Base-by-base conservation (phyloP, 208 protist genomes). In the Angomonas deanei region DNA sequence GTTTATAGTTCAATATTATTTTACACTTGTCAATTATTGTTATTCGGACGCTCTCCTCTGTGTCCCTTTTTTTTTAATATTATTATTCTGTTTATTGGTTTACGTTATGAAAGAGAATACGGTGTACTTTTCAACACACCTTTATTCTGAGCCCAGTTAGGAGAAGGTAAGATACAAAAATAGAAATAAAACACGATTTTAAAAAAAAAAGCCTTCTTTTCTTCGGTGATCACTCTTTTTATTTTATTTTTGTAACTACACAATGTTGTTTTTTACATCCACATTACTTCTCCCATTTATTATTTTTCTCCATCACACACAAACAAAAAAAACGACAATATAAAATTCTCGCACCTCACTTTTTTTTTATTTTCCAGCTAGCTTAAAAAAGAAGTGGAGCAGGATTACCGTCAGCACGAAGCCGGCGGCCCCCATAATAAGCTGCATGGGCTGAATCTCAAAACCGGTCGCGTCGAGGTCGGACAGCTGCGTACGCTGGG, bases 391-490 rank as follows among this genome's bases (percentile, higher is more conserved):
- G 75, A 95, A 95, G 69, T 95, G 85, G 5, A 92, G 72, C 21
- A 95, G 67, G 73, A 95, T 92, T n/a, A 95, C 82, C 47, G 77
- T 76, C 27, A 95, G 50, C 28, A 95, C 80, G 58, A 95, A 95
- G 4, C 52, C 65, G 8, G 66, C 83, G 54, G 72, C 83, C 32
- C 64, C 68, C 5, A 89, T 54, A 56, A 95, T 61, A 3, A 95
- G 76, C 62, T 92, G 83, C 66, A 82, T 81, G 11, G 88, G 88
- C 58, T 90, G 74, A 49, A 95, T 74, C 33, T 66, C 65, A 63
- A 88, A 82, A 30, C 88, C 88, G 2, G 77, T 82, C 10, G 74
- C 66, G 63, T 94, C 84, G 47, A 85, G 65, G 68, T 92, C 83
- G 48, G 78, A 86, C 53, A 89, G 78, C 36, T 42, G 36, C 8